phyloP scores from a whole-genome alignment of 371 early-diverging fungal genomes.

The Massospora cicadina region DNA sequence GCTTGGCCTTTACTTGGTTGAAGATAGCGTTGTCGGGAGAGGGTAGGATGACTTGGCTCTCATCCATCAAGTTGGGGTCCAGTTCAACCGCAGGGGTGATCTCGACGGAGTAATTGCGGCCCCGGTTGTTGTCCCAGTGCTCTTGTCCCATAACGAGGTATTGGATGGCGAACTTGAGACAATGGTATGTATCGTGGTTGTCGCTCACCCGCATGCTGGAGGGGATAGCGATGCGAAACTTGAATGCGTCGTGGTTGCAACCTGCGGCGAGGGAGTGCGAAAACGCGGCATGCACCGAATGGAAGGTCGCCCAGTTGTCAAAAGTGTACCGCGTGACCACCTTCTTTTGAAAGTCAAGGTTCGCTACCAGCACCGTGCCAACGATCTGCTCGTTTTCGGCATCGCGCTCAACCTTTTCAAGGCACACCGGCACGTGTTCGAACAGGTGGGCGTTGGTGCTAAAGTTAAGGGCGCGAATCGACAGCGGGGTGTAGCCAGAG shows the following conservation, averaged over 20 bases:
- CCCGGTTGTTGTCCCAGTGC: slow-evolving; percentile 12
- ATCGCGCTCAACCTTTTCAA: slow-evolving; percentile 5
- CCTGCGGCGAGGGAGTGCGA: neutral
- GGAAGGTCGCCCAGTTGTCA: slow-evolving; percentile 15
- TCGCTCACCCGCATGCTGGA: neutral
- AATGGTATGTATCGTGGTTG: neutral
- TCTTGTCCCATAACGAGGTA: slow-evolving; percentile 9
- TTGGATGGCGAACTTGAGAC: slow-evolving; percentile 6
- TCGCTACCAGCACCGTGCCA: slow-evolving; percentile 11
- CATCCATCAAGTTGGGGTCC: slow-evolving; percentile 2
- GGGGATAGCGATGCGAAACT: neutral
- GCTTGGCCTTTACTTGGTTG: neutral
- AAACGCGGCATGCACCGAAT: slow-evolving; percentile 5
- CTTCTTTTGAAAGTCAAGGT: slow-evolving; percentile 16
- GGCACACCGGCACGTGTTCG: neutral
- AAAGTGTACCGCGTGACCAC: slow-evolving; percentile 14
- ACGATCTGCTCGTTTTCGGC: neutral
- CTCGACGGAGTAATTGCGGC: slow-evolving; percentile 2
- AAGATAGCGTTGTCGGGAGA: neutral
- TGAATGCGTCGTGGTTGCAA: neutral
- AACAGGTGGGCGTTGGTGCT: neutral
- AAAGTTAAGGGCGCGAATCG: neutral
- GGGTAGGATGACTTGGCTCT: neutral
- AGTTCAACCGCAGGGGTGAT: slow-evolving; percentile 1
- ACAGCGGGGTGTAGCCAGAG: neutral